Conservation (phyloP, 345 rosid species). For the Hypericum androsaemum region DNA sequence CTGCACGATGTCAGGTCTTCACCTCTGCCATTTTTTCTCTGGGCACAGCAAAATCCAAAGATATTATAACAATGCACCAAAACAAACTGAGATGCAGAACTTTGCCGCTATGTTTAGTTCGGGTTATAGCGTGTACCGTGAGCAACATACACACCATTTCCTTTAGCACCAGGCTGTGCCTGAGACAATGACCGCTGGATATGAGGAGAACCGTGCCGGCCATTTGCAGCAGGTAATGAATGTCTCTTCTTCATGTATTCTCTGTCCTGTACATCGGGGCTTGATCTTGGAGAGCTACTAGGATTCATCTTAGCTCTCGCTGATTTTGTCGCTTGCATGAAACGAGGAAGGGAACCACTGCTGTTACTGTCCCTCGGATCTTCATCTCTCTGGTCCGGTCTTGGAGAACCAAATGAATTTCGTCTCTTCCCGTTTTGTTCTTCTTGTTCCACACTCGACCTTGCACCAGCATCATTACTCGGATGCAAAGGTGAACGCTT, state of each 20-base stretch:
- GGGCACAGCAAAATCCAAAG: conserved; percentile 19
- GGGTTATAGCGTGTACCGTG: conserved; percentile 30
- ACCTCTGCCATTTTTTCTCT: conserved; percentile 93
- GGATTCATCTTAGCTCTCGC: conserved; percentile 78
- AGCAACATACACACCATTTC: conserved; percentile 27
- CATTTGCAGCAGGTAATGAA: conserved; percentile 77
- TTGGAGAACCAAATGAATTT: conserved; percentile 55
- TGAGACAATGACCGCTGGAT: conserved; percentile 59
- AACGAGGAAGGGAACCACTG: conserved; percentile 65
- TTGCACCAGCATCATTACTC: conserved; percentile 40
- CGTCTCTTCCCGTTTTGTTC: conserved; percentile 54
- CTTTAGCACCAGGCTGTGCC: conserved; percentile 55
- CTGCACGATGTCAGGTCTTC: conserved; percentile 14
- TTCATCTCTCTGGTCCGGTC: conserved; percentile 37
- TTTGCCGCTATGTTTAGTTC: background rate
- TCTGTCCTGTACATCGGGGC: conserved; percentile 83
- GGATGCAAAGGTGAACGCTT: conserved; percentile 54
- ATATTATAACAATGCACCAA: background rate
- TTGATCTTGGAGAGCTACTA: conserved; percentile 80
- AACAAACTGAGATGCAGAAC: too few species aligned
- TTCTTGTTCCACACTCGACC: conserved; percentile 36
- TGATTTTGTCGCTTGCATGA: conserved; percentile 95
- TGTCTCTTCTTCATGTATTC: conserved; percentile 77
- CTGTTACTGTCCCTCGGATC: conserved; percentile 64
- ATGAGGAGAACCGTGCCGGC: conserved; percentile 79